These are phyloP conservation scores for Plasmodium coatneyi DNA, from an alignment of 169 alveolate genomes.

Conservation along the genomic window DNA sequence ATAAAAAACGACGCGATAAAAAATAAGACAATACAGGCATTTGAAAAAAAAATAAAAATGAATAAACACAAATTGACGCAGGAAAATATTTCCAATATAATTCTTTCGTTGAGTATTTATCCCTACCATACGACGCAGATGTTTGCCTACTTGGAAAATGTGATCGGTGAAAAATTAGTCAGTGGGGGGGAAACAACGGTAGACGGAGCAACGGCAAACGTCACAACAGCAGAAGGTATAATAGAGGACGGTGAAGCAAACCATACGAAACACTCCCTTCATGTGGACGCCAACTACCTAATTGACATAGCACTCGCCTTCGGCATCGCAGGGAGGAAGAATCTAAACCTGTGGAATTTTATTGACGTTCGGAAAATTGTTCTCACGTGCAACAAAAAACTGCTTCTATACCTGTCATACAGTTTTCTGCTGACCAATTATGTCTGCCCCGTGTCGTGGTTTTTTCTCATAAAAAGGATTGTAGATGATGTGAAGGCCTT, in stretches of 20 bases:
- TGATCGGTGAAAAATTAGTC: constrained; percentile 43
- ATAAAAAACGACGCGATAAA: constrained; percentile 48
- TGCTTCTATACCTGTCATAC: constrained; percentile 61
- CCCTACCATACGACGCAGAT: constrained; percentile 71
- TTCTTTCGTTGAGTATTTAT: constrained; percentile 50
- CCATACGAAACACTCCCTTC: background rate
- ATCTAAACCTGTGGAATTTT: constrained; percentile 48
- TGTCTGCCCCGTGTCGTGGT: constrained; percentile 48
- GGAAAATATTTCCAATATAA: constrained; percentile 52
- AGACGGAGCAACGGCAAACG: background rate
- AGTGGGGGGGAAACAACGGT: background rate
- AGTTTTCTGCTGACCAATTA: constrained; percentile 71
- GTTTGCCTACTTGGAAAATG: constrained; percentile 58
- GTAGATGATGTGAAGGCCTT: constrained; percentile 65
- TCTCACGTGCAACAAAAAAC: constrained; percentile 51
- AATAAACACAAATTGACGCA: constrained; percentile 59
- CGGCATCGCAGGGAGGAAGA: constrained; percentile 65
- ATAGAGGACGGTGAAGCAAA: background rate
- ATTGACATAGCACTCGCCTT: constrained; percentile 56
- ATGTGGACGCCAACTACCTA: constrained; percentile 27
- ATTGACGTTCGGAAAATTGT: constrained; percentile 53
- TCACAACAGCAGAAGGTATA: background rate
- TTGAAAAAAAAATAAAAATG: constrained; percentile 68
- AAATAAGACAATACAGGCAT: constrained; percentile 28
- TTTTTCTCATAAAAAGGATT: constrained; percentile 63